Evolutionary conservation across 2,329 filamentous ascomycete species (phyloP), one percentile per base, ranked within the genome.

Genomic region (Salinomyces thailandicus): DNA sequence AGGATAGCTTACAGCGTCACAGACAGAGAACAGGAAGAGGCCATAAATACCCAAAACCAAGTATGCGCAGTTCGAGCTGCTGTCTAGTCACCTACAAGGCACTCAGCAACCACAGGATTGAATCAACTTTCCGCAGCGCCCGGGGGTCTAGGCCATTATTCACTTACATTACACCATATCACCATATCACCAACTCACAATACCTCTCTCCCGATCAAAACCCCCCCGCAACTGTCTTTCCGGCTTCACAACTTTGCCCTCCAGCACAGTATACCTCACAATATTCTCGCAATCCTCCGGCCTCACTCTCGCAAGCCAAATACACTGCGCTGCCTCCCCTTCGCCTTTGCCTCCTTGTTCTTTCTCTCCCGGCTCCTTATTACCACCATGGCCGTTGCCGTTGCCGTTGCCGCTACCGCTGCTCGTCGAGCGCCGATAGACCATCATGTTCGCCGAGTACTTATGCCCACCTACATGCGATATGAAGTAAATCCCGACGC

Each of bases 391-490:
- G 41, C 60, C 13, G 35, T 62, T 46, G 57, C 33, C 22, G 18
- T 33, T 33, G 18, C 58, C 54, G 16, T 15, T 17, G n/a, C 29
- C 28, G 7, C 17, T 19, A 22, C 44, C 31, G 5, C 27, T 14
- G 2, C 22, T 22, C 20, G 56, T 61, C 5, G 69, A 67, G 13
- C 73, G 71, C 7, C 91, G 74, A 60, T 98, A 96, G 1, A 98
- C 70, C 67, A 98, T 83, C 50, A 96, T 77, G 53, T 98, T 98
- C 18, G 91, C 91, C 31, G 80, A 79, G 63, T 93, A 96, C 66
- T 95, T 95, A 67, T 98, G 91, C 0, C 91, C 91, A 18, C 91
- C 91, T 2, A 95, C 86, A 55, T 98, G 91, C 48, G 79, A 89
- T 55, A 96, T 93, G 57, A 95, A 96, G 64, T 94, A 94, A 46